Evolutionary conservation across 2,329 filamentous ascomycete genomes (phyloP), one percentile per base, ranked within the genome.

Genomic region (Trichophyton verrucosum): DNA sequence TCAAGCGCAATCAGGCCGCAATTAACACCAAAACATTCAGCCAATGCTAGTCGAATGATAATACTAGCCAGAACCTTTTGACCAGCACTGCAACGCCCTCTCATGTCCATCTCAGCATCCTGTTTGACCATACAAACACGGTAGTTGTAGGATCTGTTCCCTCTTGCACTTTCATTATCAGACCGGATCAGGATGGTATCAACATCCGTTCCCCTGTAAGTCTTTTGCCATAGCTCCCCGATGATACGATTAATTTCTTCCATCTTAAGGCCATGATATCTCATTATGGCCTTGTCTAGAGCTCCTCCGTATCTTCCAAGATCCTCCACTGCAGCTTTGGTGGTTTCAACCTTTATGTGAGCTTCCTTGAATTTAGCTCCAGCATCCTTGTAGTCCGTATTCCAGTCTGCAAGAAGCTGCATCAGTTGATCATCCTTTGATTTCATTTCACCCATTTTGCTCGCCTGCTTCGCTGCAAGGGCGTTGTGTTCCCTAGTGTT

Each of bases 61-160:
- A 99, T 99, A 74, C 87, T 91, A 3, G 94, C 94, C 30, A 99
- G 83, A 30, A 99, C 92, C 75, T 95, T 96, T 73, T 99, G 94
- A 2, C 94, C 94, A 0, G 94, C 94, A 66, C 89, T 95, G 80
- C 94, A 99, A 60, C 94, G 89, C 1, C 94, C 95, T 64, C 94
- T 89, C 94, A 99, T 99, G 76, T 99, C 94, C 91, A 99, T 96
- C 74, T 99, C 94, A 0, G 88, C 89, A 69, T 95, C 91, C 71
- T 92, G 87, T 77, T 99, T 99, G 67, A 96, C 85, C 94, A 99
- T 99, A 74, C 89, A 91, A 4, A 99, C 87, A 55, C 94, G 89
- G 78, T 99, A 99, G 76, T 99, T 97, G 81, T 97, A 97, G 64
- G 81, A 88, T 68, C 89, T 86, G 69, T 89, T 91, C 59, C 84